Evolutionary conservation across 106 monocot genomes (phyloP).

Genomic region (Dendrobium catenatum): DNA sequence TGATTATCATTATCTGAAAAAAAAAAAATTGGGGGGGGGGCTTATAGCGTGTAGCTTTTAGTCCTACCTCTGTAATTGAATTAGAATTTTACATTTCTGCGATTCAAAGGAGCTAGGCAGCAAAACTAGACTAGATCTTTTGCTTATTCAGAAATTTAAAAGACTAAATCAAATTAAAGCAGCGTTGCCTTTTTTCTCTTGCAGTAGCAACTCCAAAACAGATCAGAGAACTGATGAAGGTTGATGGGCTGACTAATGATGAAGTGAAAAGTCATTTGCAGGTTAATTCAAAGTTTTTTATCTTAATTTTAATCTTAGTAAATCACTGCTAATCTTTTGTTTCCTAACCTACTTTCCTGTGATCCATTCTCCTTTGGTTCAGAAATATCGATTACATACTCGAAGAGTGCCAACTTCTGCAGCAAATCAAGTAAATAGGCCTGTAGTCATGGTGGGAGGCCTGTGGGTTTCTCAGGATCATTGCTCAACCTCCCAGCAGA

Average conservation of each 20-base stretch:
- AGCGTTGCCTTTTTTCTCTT: background rate
- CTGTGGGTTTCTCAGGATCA: constrained; percentile 32
- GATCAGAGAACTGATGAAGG: constrained; percentile 97
- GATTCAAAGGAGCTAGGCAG: background rate
- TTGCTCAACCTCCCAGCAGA: constrained; percentile 28
- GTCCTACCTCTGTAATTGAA: background rate
- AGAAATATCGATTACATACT: constrained; percentile 90
- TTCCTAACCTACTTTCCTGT: too few species aligned
- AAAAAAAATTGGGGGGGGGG: too few species aligned
- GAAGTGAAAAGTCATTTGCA: constrained; percentile 99
- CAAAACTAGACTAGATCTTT: background rate
- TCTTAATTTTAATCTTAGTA: background rate
- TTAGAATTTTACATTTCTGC: background rate
- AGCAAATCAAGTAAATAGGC: constrained; percentile 2
- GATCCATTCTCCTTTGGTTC: constrained; percentile 7
- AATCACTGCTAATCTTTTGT: too few species aligned
- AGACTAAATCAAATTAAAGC: background rate
- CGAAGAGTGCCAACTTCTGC: constrained; percentile 39
- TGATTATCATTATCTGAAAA: background rate
- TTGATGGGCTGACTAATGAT: constrained; percentile 92
- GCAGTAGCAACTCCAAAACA: constrained; percentile 96
- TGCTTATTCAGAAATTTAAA: background rate
- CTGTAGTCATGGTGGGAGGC: constrained; percentile 26
- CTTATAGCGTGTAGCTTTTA: background rate
- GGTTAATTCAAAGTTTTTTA: constrained; percentile 21